These are phyloP conservation scores for Pisolithus marmoratus DNA, from an alignment of 768 basidiomycete genomes.

Conservation along the genomic window DNA sequence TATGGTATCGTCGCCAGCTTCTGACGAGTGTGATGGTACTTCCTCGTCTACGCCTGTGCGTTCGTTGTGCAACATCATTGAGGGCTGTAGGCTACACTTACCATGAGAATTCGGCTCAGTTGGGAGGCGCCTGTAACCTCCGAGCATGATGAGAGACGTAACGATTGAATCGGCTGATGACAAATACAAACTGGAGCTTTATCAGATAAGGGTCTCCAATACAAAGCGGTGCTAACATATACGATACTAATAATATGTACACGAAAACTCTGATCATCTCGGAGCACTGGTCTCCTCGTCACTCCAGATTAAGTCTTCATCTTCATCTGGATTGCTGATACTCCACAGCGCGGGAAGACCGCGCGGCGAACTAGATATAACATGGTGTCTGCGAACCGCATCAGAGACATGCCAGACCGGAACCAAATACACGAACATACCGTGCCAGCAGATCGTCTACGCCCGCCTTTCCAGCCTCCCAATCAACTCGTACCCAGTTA, in stretches of 20 bases:
- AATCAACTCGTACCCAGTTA: constrained; percentile 75
- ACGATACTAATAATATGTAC: background rate
- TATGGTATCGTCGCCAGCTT: background rate
- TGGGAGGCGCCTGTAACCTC: constrained; percentile 14
- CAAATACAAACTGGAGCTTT: background rate
- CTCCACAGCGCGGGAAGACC: background rate
- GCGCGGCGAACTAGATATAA: background rate
- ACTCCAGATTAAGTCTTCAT: background rate
- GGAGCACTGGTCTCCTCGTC: background rate
- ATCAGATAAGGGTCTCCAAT: background rate
- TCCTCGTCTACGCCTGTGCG: background rate
- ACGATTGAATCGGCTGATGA: no score
- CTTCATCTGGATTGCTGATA: background rate
- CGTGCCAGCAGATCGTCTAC: constrained; percentile 56
- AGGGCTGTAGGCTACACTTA: background rate
- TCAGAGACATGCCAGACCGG: background rate
- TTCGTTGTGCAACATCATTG: background rate
- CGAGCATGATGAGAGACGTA: constrained; percentile 13
- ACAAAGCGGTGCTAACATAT: background rate
- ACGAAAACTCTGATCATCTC: background rate
- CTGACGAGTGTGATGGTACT: background rate
- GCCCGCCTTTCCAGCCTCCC: constrained; percentile 61
- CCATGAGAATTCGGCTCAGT: constrained; percentile 9
- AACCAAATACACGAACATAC: constrained; percentile 24
- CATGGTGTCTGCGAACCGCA: background rate